Base-by-base conservation (phyloP, 192 early-diverging fungal genomes). In the Backusella liffmaniae region DNA sequence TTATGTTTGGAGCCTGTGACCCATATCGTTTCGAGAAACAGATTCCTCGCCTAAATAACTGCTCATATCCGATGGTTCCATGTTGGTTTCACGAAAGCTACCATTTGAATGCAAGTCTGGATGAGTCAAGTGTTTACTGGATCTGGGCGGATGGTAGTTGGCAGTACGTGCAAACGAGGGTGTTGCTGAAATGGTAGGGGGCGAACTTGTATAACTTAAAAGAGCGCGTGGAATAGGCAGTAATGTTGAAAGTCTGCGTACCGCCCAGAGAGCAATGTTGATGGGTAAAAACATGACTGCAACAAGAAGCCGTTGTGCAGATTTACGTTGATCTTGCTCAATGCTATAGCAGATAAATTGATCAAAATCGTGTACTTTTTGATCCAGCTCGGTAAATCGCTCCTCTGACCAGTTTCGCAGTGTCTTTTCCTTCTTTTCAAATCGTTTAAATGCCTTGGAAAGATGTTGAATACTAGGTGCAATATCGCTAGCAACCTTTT, bases 351-450 rank as follows among this genome's bases (percentile, higher is more conserved):
- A 69, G 46, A 88, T 83, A 67, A 83, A 77, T 0, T 79, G 79
- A 62, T 90, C 89, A 67, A 84, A 87, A 69, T 90, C 89, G 15
- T 83, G 82, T n/a, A 90, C 67, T 67, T 87, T 88, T 49, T 85
- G 74, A n/a, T 88, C 89, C 0, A 90, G 75, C 51, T 41, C 76
- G 5, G 82, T 76, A 49, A 90, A 90, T n/a, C 82, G 77, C 13
- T 87, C 87, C 32, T 90, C 86, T 12, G 87, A 82, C 73, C 86
- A 90, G 9, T 80, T 80, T 18, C 87, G 76, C 13, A 90, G 77
- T 18, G 77, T 51, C 26, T 75, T 77, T 74, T 90, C 89, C 73
- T 88, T 86, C 76, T 87, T 87, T 66, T 90, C 87, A 39, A 82
- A 86, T 72, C 84, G 83, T 66, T 82, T 83, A 21, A 90, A 77